Base-by-base conservation (phyloP, 2,329 filamentous ascomycete genomes). In the Botrytis squamosa region DNA sequence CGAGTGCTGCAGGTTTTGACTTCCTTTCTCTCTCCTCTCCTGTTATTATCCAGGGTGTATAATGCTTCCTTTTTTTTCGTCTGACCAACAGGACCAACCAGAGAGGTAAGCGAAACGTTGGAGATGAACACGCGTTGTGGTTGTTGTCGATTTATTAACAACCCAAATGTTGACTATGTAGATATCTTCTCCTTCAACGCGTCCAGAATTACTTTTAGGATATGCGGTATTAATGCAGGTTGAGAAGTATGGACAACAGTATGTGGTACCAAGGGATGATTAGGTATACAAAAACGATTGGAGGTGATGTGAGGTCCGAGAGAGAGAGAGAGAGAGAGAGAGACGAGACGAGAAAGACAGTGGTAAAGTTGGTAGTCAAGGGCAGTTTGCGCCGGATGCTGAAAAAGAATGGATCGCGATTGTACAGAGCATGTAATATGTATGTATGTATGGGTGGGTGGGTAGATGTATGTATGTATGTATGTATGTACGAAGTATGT, bases 51-150 rank as follows among this genome's bases (percentile, higher is more conserved):
- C 36, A 69, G 66, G 49, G 57, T 69, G 38, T 57, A 69, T 57
- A 25, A 69, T 59, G 66, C 66, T 69, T 57, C 66, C 49, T 44
- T 69, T 33, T 68, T 68, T 25, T 57, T n/a, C 36, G 66, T 57
- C 49, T 22, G 49, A 69, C 66, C 66, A 69, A 69, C 36, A 55
- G 33, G 66, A 44, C 49, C 49, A 69, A 42, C 18, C 66, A 16
- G 29, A 69, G 49, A 69, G 66, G 66, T 57, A 57, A 69, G 66
- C 66, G 66, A 69, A 66, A 42, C 44, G 49, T 44, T 69, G 49
- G 49, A 69, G 66, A 44, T 44, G 20, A 57, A 69, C 36, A 69
- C 66, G 66, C 66, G 66, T 69, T 69, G 16, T 25, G n/a, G 49
- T 16, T 55, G 49, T n/a, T 42, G 66, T 57, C 66, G 49, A 44